These are phyloP conservation scores for Melanopsichium pennsylvanicum DNA, from an alignment of 1,284 basidiomycete genomes.

Conservation along the genomic window DNA sequence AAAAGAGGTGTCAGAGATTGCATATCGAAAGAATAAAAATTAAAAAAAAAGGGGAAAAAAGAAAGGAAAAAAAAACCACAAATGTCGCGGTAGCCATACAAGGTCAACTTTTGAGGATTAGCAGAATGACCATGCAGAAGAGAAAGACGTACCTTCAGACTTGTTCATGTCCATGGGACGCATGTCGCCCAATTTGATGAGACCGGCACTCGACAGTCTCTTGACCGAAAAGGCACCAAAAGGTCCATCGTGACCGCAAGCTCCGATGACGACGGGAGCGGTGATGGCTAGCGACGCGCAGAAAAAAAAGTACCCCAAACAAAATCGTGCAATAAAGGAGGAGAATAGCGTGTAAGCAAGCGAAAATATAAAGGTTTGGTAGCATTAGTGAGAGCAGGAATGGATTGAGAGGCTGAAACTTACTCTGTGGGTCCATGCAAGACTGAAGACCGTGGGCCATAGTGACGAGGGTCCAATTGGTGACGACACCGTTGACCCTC, in stretches of 20 bases:
- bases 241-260: slow-evolving; percentile 79
- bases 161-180: slow-evolving; percentile 66
- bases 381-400: no score
- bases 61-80: no score
- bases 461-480: slow-evolving; percentile 84
- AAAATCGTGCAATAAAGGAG: no score
- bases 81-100: no score
- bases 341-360: no score
- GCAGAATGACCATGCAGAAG: no score
- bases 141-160: slow-evolving; percentile 52
- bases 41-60: neutral
- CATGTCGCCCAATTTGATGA: slow-evolving; percentile 83
- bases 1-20: neutral
- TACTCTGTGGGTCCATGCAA: slow-evolving; percentile 87
- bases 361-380: no score
- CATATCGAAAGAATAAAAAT: neutral
- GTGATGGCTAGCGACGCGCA: slow-evolving; percentile 45
- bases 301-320: neutral
- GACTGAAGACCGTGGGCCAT: slow-evolving; percentile 75
- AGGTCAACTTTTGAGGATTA: no score
- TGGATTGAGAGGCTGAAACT: slow-evolving; percentile 66
- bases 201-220: slow-evolving; percentile 78
- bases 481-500: slow-evolving; percentile 82
- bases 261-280: slow-evolving; percentile 71
- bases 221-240: slow-evolving; percentile 88